Evolutionary conservation across 2,329 filamentous ascomycete genomes (phyloP).

Genomic region (Scedosporium boydii): DNA sequence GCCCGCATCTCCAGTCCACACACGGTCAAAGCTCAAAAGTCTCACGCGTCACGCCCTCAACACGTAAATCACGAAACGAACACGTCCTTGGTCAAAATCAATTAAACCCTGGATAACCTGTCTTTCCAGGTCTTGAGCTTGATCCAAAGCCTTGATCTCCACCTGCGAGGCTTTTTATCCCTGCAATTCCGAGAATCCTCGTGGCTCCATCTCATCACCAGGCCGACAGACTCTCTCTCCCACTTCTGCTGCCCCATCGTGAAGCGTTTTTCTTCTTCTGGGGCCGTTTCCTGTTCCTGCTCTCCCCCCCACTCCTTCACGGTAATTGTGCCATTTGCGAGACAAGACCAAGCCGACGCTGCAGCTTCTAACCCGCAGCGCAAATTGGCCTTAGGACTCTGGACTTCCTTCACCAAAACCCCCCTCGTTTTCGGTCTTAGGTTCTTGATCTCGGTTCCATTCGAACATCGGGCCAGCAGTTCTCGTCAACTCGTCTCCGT

Average conservation of each 20-base stretch:
- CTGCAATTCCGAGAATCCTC: background rate
- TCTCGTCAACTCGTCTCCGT: too few relatives aligned
- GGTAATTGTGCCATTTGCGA: background rate
- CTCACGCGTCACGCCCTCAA: conserved; percentile 10
- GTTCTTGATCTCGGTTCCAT: background rate
- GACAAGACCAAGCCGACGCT: background rate
- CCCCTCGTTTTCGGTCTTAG: background rate
- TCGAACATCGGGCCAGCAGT: background rate
- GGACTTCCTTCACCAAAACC: background rate
- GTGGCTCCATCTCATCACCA: background rate
- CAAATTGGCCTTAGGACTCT: background rate
- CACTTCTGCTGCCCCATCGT: background rate
- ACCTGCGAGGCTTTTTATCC: conserved; percentile 4
- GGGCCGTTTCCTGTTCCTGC: background rate
- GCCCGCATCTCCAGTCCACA: background rate
- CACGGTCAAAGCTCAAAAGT: background rate
- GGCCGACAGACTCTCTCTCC: background rate
- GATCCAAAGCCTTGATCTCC: background rate
- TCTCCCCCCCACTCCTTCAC: background rate
- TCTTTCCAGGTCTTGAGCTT: background rate
- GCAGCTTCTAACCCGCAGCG: background rate
- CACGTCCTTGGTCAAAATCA: conserved; percentile 23
- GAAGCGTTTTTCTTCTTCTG: background rate
- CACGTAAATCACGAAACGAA: conserved; percentile 27
- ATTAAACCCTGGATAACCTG: conserved; percentile 11